phyloP scores from a whole-genome alignment of 2,329 filamentous ascomycete species.

The Neurospora sp. region DNA sequence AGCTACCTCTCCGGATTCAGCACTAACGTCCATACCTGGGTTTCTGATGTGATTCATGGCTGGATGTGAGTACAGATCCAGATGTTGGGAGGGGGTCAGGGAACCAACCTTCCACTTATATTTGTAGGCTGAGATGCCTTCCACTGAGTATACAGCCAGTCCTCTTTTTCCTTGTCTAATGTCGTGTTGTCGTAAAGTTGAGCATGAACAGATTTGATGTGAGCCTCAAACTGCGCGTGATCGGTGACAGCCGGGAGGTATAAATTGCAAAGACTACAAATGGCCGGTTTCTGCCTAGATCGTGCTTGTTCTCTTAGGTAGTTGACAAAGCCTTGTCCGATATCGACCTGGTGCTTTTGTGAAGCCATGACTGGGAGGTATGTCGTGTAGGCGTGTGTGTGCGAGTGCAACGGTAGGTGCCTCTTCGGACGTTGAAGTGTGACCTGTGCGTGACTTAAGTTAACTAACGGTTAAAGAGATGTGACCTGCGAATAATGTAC shows the following conservation, averaged over 20 bases:
- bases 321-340: neutral
- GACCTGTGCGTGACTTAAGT: too few relatives aligned
- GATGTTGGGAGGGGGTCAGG: neutral
- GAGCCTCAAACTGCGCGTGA: constrained; percentile 2
- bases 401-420: neutral
- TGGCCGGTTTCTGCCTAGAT: neutral
- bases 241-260: constrained; percentile 2
- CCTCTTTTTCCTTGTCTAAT: constrained; percentile 5
- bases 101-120: constrained; percentile 8
- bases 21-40: neutral
- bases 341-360: neutral
- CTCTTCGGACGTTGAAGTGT: neutral
- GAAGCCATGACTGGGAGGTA: neutral
- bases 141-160: constrained; percentile 5
- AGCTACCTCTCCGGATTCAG: neutral
- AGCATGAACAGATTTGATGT: constrained; percentile 5
- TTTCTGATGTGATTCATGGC: neutral
- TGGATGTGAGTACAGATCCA: neutral
- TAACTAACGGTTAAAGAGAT: too few relatives aligned
- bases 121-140: constrained; percentile 2
- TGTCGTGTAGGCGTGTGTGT: neutral
- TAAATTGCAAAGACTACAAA: constrained; percentile 6
- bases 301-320: neutral
- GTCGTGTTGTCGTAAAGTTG: constrained; percentile 4
- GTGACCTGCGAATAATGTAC: too few relatives aligned